Conservation (phyloP, 106 monocot genomes). For the Posidonia australis region DNA sequence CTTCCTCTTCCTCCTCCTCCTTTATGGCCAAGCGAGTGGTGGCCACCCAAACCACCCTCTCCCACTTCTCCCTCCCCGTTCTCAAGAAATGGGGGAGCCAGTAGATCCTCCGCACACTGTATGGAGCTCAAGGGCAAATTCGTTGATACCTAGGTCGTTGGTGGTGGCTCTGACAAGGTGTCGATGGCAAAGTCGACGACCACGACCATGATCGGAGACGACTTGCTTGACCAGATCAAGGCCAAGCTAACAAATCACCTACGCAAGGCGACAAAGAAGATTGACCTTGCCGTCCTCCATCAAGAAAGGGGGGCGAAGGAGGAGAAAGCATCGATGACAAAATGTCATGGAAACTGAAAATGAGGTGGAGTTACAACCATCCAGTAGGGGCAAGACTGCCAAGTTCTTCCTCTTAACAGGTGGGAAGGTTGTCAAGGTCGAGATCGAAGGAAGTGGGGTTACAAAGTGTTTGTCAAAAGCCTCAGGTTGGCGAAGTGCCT, state of each 20-base stretch:
- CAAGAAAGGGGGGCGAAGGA: no score
- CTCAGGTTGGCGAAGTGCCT: no score
- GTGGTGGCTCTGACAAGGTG: background rate
- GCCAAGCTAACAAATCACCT: background rate
- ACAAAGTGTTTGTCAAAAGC: no score
- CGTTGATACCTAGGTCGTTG: background rate
- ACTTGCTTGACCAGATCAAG: background rate
- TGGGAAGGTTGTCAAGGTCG: background rate
- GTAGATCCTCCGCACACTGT: conserved; percentile 31
- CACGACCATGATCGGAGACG: no score
- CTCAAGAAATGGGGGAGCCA: conserved; percentile 42
- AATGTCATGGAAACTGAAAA: conserved; percentile 39
- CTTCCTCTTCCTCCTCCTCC: background rate
- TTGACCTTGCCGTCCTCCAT: background rate
- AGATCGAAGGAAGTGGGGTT: background rate
- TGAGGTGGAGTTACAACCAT: conserved; percentile 8
- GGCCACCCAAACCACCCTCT: conserved; percentile 1
- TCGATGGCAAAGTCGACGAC: background rate
- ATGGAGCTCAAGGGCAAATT: conserved; percentile 6
- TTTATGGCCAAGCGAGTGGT: no score
- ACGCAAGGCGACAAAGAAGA: background rate
- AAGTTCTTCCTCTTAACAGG: background rate
- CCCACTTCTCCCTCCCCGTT: conserved; percentile 28
- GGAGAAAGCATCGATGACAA: background rate
- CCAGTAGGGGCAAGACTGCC: background rate